Evolutionary conservation across 2,329 filamentous ascomycete species (phyloP), one percentile per base, ranked within the genome.

Genomic region (Sporothrix sp.): DNA sequence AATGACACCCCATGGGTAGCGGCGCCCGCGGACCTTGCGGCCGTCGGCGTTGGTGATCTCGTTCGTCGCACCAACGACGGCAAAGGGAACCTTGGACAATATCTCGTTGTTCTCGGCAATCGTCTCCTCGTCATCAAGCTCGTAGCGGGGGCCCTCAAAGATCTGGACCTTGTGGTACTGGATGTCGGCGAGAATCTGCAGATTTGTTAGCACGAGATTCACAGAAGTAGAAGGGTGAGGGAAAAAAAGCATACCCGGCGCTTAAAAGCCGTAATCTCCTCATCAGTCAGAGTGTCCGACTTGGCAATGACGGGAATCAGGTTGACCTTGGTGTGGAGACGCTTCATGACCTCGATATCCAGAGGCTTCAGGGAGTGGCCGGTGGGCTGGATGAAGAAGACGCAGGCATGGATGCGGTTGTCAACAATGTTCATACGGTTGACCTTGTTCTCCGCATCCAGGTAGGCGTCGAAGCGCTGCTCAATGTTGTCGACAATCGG

Each of bases 101-200:
- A 98, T 98, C 75, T 98, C 93, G 70, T 95, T 93, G 79, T 98
- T 98, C 79, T 98, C 93, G 23, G 93, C 93, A 67, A 98, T 96
- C 33, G 93, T 98, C 79, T 98, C 93, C 72, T 98, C 93, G 60
- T 98, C 93, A 65, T 98, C 93, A 57, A 97, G 85, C 73, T 98
- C 93, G 71, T 98, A 98, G 60, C 91, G 87, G 58, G 93, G 93
- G 7, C 93, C 93, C 71, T 98, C 93, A 67, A 98, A 98, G 72
- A 98, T 98, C 70, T 96, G 90, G 64, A 98, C 96, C 63, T 84
- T 86, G 74, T 98, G 91, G 74, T 95, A 83, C 71, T 93, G 84
- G 70, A 98, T 97, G 66, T 98, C 93, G 64, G 89, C 81, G 59
- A 97, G 82, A 63, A 98, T 97, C 93, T 98, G 61, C 7, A 48